Base-by-base conservation (phyloP, 2,329 filamentous ascomycete species). In the Neonectria coccinea region DNA sequence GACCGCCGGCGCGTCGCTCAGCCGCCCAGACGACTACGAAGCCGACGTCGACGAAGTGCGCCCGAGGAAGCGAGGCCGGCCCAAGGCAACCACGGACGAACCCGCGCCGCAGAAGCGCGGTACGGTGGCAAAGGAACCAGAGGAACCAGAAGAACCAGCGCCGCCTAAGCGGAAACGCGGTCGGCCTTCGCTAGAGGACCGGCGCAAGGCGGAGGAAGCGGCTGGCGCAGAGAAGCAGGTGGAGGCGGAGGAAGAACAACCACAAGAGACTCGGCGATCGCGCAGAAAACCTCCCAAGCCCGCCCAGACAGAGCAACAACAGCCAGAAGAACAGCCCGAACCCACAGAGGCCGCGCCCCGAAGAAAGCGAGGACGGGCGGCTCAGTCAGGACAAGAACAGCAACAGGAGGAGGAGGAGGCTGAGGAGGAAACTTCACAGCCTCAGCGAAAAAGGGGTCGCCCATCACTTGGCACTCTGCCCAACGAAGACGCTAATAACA, bases 111-210 rank as follows among this genome's bases (percentile, higher is more conserved):
- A 36, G 59, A 79, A 75, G 61, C 76, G 78, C 39, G 75, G 76
- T 9, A 71, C 75, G 7, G 62, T 69, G 52, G 60, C 36, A 45
- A 58, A 63, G 31, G 53, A 56, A 50, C 55, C 55, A 64, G 42
- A 53, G 22, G 65, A 60, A 60, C 60, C 64, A 41, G 65, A 68
- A 53, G 57, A 62, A 18, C 64, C 66, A 25, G 65, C 73, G 44
- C 73, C 74, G 56, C 71, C 75, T 18, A 79, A 79, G 67, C 72
- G 75, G 44, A 79, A 77, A 70, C 79, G 79, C 68, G 79, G 77
- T 59, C 77, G 74, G 6, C 72, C 75, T 25, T 77, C 79, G 14
- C 56, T 75, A 4, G 67, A 69, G 41, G 70, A 59, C 50, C 64
- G 52, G 22, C 61, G 29, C 14, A 44, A 59, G 44, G 55, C 66